These are phyloP conservation scores for Flaveria robusta DNA, from an alignment of 129 eudicot genomes.

Conservation along the genomic window DNA sequence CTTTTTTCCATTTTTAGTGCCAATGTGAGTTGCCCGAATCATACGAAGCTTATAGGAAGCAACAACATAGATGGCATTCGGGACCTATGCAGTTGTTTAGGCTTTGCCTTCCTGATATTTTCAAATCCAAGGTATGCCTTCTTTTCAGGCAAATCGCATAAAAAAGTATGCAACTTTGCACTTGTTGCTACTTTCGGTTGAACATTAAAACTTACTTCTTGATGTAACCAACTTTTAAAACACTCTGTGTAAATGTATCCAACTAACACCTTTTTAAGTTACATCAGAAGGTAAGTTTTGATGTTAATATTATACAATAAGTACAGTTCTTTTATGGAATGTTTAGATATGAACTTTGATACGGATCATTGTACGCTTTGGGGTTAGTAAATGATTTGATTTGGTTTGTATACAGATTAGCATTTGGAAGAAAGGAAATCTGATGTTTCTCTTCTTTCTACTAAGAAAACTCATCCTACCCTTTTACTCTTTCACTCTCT, in stretches of 20 bases:
- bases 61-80: conserved; percentile 95
- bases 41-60: conserved; percentile 86
- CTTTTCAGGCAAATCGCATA: too few relatives aligned
- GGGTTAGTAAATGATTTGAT: not conserved
- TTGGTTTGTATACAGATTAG: conserved; percentile 62
- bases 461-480: conserved; percentile 79
- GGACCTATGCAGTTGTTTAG: conserved; percentile 96
- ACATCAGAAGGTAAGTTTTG: too few relatives aligned
- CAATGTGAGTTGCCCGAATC: conserved; percentile 92
- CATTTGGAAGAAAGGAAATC: conserved; percentile 73
- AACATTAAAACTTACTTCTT: too few relatives aligned
- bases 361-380: too few relatives aligned
- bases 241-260: too few relatives aligned
- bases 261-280: too few relatives aligned
- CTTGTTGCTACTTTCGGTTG: too few relatives aligned
- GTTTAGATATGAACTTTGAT: too few relatives aligned
- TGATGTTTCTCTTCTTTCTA: conserved; percentile 83
- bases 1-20: conserved; percentile 41
- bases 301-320: too few relatives aligned
- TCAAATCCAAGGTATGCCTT: conserved; percentile 60
- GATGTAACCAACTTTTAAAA: too few relatives aligned
- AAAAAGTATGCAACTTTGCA: too few relatives aligned
- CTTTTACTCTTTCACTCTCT: conserved; percentile 81
- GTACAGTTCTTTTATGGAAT: too few relatives aligned
- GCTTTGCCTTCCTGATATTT: conserved; percentile 68